phyloP scores from a whole-genome alignment of 1,284 basidiomycete genomes.

The Pholiota adiposa region DNA sequence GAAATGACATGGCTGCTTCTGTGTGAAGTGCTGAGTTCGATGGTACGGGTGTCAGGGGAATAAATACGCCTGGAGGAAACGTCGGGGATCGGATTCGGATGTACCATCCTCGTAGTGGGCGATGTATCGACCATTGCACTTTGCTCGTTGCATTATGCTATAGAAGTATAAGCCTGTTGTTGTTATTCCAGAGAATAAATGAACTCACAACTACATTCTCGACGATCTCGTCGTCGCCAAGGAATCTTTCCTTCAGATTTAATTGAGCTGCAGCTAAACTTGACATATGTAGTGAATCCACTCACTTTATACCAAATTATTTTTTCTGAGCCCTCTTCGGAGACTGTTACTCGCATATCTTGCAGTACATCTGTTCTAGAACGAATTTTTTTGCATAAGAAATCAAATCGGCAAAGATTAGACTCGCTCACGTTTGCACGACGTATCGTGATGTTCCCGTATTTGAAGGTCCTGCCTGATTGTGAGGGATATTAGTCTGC shows the following conservation, averaged over 20 bases:
- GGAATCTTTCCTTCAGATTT: conserved; percentile 64
- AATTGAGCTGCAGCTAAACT: neutral
- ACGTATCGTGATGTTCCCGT: conserved; percentile 29
- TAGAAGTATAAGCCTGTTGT: neutral
- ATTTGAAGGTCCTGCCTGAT: conserved; percentile 23
- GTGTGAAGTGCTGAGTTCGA: conserved; percentile 55
- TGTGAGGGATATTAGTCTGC: conserved; percentile 1
- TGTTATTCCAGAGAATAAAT: no score
- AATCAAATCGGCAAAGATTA: neutral
- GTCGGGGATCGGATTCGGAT: conserved; percentile 69
- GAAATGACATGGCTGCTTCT: conserved; percentile 66
- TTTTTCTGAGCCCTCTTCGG: conserved; percentile 57
- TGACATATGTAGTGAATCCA: neutral
- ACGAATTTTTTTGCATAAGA: conserved; percentile 6
- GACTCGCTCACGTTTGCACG: conserved; percentile 36
- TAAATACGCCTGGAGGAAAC: conserved; percentile 67
- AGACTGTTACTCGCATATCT: conserved; percentile 69
- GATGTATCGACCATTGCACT: conserved; percentile 74
- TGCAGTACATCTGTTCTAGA: conserved; percentile 64
- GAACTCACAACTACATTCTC: conserved; percentile 69
- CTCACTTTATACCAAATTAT: conserved; percentile 77
- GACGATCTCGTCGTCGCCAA: conserved; percentile 73
- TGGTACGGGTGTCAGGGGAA: conserved; percentile 64
- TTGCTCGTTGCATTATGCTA: conserved; percentile 69
- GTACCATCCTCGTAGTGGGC: conserved; percentile 80